A percentile compares a stretch with the other conserved stretches of the same genome.
Conservation (phyloP, 192 early-diverging fungal species). For the Phycomyces nitens region DNA sequence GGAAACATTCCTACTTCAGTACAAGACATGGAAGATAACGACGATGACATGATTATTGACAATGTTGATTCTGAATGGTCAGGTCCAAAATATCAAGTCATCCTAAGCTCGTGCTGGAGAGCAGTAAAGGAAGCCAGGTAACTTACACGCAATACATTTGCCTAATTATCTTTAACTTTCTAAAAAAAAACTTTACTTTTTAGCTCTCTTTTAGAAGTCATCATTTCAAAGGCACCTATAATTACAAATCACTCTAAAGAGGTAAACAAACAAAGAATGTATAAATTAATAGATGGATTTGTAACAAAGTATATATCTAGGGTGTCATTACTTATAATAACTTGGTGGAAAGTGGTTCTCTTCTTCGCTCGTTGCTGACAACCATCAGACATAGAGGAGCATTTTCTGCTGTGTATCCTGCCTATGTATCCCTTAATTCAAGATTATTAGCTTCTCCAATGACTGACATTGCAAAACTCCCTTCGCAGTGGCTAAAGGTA, state of each 20-base stretch:
- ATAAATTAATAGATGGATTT: background rate
- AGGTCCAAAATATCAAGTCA: slow-evolving; percentile 76
- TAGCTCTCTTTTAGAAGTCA: slow-evolving; percentile 44
- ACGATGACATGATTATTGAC: slow-evolving; percentile 45
- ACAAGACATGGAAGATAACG: slow-evolving; percentile 62
- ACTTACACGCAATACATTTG: too few species aligned
- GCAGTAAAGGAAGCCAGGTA: slow-evolving; percentile 85
- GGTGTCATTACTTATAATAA: slow-evolving; percentile 12
- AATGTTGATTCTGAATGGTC: slow-evolving; percentile 37
- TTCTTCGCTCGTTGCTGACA: slow-evolving; percentile 58
- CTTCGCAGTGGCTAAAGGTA: slow-evolving; percentile 72
- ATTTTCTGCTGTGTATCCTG: slow-evolving; percentile 83
- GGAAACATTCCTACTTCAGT: slow-evolving; percentile 84
- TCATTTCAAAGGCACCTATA: slow-evolving; percentile 46
- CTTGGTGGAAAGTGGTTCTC: slow-evolving; percentile 38
- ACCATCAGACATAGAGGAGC: slow-evolving; percentile 90
- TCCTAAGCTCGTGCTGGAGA: slow-evolving; percentile 89
- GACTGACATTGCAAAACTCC: slow-evolving; percentile 48
- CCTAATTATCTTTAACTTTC: too few species aligned
- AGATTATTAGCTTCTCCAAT: slow-evolving; percentile 59
- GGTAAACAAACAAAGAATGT: background rate
- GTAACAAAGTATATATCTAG: background rate
- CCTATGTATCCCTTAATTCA: slow-evolving; percentile 69
- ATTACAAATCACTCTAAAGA: slow-evolving; percentile 16
- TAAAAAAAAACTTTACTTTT: too few species aligned